Evolutionary conservation across 306 rosid species (phyloP), one percentile per base, ranked within the genome.

Genomic region (Castanea mollissima): DNA sequence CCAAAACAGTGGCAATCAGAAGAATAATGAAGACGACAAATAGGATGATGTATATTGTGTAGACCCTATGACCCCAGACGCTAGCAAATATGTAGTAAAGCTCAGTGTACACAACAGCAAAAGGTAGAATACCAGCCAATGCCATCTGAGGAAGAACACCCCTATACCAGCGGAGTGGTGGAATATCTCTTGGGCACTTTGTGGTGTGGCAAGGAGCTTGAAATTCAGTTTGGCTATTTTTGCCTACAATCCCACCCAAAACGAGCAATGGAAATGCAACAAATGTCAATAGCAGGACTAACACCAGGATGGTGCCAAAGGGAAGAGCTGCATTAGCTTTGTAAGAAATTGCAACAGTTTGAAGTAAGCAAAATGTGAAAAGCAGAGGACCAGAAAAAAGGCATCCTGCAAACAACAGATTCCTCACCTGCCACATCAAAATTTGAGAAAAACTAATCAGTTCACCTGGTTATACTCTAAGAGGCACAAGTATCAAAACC

Each of bases 71-170:
- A 83, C 98, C 98, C 98, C 98, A 94, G 13, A 94, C 97, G 44
- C 97, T 94, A 31, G 98, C 97, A 80, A 94, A 94, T 77, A 94
- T 94, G 90, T 94, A 94, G 93, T 92, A 92, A 77, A 94, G 88
- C 88, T 94, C 98, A 64, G 91, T 92, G 85, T 92, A 92, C 65
- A 94, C 92, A 62, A 97, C 98, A 82, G 97, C 92, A 86, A 94
- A 94, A 64, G 98, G 98, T 31, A 94, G 97, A 82, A 94, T 91
- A 71, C 98, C 97, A 32, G 98, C 97, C 98, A 94, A 92, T 74
- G 97, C 98, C 98, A 94, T 92, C 89, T 94, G 98, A 73, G 98
- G 98, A 85, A 94, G n/a, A 46, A 92, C 87, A 65, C 94, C 86
- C 79, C 98, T 83, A 82, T 94, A 92, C 98, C 98, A 94, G 44